phyloP scores from a whole-genome alignment of 768 basidiomycete species.

The Mycena galopus region DNA sequence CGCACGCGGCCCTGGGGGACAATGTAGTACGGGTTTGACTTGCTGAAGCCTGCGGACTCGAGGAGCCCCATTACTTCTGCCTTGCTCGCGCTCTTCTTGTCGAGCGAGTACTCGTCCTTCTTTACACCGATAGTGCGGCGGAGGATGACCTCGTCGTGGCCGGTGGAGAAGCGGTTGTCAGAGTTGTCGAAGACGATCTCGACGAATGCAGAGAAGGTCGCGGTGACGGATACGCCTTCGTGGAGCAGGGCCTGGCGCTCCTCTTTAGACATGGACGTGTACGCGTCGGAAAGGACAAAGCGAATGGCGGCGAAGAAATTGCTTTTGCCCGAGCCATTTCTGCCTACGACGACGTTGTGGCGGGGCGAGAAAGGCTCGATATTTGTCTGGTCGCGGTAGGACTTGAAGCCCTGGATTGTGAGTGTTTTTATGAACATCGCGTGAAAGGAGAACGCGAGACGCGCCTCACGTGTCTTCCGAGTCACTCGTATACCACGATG shows the following conservation, averaged over 20 bases:
- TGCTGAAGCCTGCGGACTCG: conserved; percentile 97
- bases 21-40: conserved; percentile 99
- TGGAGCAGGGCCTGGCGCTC: conserved; percentile 95
- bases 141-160: conserved; percentile 87
- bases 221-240: conserved; percentile 89
- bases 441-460: not conserved
- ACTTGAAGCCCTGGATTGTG: conserved; percentile 97
- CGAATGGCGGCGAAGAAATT: conserved; percentile 99
- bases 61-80: conserved; percentile 98
- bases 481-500: no score
- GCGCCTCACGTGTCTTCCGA: conserved; percentile 3
- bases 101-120: conserved; percentile 98
- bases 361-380: conserved; percentile 95
- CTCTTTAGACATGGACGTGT: conserved; percentile 94
- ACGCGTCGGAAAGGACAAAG: conserved; percentile 97
- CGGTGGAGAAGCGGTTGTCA: conserved; percentile 94
- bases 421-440: conserved; percentile 89
- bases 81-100: conserved; percentile 95
- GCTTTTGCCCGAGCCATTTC: conserved; percentile 98
- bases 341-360: conserved; percentile 96
- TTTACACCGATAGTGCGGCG: conserved; percentile 96
- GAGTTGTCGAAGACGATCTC: conserved; percentile 97
- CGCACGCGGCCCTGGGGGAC: conserved; percentile 96
- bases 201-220: conserved; percentile 92
- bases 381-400: conserved; percentile 92